phyloP scores from a whole-genome alignment of 306 rosid species.

The Sicyos edulis region DNA sequence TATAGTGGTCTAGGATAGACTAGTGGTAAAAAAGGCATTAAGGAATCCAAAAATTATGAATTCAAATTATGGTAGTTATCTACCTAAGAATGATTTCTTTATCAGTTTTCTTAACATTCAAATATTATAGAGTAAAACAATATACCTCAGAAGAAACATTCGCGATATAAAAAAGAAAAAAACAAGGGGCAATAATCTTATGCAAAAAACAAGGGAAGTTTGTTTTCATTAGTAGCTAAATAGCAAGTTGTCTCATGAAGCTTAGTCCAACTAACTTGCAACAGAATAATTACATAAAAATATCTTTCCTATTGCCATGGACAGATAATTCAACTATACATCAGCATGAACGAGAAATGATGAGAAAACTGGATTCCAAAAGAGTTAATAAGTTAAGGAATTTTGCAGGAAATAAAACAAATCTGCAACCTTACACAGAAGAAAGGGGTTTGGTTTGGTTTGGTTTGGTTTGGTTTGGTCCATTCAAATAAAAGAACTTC shows the following conservation, averaged over 20 bases:
- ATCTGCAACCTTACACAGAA: background rate
- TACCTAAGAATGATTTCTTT: too few relatives aligned
- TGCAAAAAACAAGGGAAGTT: too few relatives aligned
- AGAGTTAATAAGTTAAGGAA: background rate
- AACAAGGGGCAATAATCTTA: too few relatives aligned
- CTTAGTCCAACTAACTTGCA: background rate
- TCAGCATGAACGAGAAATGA: constrained; percentile 10
- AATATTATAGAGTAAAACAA: too few relatives aligned
- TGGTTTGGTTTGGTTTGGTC: background rate
- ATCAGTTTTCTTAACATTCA: too few relatives aligned
- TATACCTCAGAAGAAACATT: too few relatives aligned
- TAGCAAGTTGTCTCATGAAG: background rate
- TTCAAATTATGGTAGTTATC: too few relatives aligned
- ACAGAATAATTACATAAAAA: constrained; percentile 15
- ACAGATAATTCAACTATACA: constrained; percentile 4
- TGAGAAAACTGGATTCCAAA: background rate
- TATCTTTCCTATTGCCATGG: background rate
- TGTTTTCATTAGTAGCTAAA: too few relatives aligned
- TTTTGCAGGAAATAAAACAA: constrained; percentile 15
- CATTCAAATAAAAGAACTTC: background rate
- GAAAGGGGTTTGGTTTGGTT: background rate
- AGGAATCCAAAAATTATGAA: too few relatives aligned
- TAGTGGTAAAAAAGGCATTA: too few relatives aligned
- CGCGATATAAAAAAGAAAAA: too few relatives aligned
- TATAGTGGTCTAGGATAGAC: too few relatives aligned